These are phyloP conservation scores for Aspergillus spinulosporus DNA, from an alignment of 2,329 filamentous ascomycete genomes.

Conservation along the genomic window DNA sequence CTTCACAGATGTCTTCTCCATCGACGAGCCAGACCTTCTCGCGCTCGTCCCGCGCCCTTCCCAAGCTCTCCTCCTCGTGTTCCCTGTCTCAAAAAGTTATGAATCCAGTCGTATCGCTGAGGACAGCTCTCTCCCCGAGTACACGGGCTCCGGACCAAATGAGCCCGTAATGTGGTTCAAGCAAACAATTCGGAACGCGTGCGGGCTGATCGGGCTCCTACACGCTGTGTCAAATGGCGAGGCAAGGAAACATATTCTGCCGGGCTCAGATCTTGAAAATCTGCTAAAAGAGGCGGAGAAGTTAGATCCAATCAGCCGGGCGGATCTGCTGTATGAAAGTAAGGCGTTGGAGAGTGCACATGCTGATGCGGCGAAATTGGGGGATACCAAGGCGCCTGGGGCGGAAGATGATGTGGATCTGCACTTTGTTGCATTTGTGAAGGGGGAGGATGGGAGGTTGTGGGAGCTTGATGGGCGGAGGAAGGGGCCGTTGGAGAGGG, in stretches of 20 bases:
- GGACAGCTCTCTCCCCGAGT: conserved; percentile 64
- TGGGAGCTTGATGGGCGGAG: conserved; percentile 79
- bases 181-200: conserved; percentile 92
- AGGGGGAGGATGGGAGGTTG: conserved; percentile 66
- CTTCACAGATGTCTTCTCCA: conserved; percentile 89
- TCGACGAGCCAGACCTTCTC: conserved; percentile 81
- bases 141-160: conserved; percentile 63
- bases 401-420: conserved; percentile 83
- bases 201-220: conserved; percentile 83
- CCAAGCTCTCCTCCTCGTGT: conserved; percentile 85
- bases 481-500: conserved; percentile 71
- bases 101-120: conserved; percentile 73
- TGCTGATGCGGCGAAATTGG: conserved; percentile 70
- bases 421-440: conserved; percentile 95
- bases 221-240: conserved; percentile 80
- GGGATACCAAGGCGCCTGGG: conserved; percentile 75
- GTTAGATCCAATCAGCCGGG: conserved; percentile 65
- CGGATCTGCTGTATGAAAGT: conserved; percentile 74
- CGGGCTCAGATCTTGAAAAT: conserved; percentile 46
- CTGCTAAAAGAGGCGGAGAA: conserved; percentile 71
- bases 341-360: conserved; percentile 76
- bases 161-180: conserved; percentile 91
- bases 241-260: conserved; percentile 63
- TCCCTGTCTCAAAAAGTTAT: conserved; percentile 79
- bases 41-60: conserved; percentile 85